Percentiles rank a stretch among this genome's conserved stretches.
Evolutionary conservation across 1,139 yeast species (phyloP).

Genomic region (Blastobotrys petasosporus): DNA sequence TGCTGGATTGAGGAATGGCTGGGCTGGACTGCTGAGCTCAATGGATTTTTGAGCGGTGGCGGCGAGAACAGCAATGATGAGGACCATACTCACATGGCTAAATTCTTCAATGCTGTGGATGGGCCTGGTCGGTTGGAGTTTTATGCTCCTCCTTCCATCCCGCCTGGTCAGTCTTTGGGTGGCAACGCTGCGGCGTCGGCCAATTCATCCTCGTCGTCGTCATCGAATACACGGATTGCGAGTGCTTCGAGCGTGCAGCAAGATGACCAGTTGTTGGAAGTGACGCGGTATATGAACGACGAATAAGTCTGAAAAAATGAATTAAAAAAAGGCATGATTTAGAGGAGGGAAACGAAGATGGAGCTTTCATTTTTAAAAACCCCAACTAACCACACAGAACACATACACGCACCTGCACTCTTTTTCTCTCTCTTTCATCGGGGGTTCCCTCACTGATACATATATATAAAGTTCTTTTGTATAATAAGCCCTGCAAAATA

Average conservation of each 20-base stretch:
- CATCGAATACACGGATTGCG: background rate
- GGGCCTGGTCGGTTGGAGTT: background rate
- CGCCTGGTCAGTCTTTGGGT: background rate
- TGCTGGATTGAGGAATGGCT: slow-evolving; percentile 77
- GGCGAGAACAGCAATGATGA: background rate
- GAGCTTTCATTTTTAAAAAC: no score
- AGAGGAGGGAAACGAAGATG: no score
- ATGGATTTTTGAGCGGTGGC: slow-evolving; percentile 45
- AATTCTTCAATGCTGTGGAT: background rate
- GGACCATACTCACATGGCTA: background rate
- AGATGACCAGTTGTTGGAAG: slow-evolving; percentile 3
- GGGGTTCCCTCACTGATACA: background rate
- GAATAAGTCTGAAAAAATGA: background rate
- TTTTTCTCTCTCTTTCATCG: no score
- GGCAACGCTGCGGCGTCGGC: background rate
- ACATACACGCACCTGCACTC: no score
- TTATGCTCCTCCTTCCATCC: background rate
- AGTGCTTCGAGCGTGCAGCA: slow-evolving; percentile 1
- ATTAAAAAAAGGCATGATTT: background rate
- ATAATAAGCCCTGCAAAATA: background rate
- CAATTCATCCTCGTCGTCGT: slow-evolving; percentile 6
- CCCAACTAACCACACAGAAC: no score
- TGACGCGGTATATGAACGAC: background rate
- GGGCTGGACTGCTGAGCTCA: slow-evolving; percentile 62
- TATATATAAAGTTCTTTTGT: background rate